These are phyloP conservation scores for Chenopodium formosanum DNA, from an alignment of 148 eudicot species.

Conservation along the genomic window DNA sequence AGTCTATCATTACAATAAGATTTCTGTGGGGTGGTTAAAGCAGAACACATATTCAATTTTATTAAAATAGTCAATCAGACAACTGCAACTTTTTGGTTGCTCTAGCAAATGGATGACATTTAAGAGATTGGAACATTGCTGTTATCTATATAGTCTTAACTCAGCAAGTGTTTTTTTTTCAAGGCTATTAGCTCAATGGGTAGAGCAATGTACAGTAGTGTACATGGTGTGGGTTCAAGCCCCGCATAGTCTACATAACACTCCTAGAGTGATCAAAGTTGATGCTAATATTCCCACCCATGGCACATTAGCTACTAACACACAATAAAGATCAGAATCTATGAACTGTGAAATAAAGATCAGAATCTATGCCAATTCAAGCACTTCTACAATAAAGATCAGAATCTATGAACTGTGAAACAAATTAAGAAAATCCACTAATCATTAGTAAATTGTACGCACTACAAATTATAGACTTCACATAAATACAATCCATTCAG, in stretches of 20 bases:
- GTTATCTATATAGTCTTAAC: neutral
- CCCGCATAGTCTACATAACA: too few relatives aligned
- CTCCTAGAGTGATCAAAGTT: too few relatives aligned
- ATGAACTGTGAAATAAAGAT: too few relatives aligned
- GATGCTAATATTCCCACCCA: too few relatives aligned
- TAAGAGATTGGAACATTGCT: neutral
- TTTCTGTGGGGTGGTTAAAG: neutral
- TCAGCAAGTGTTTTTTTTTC: neutral
- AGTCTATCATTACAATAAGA: neutral
- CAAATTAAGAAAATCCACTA: neutral
- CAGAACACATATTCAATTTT: neutral
- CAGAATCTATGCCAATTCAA: too few relatives aligned
- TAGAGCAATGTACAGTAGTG: too few relatives aligned
- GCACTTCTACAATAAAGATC: too few relatives aligned
- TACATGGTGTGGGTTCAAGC: too few relatives aligned
- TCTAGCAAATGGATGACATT: constrained; percentile 6
- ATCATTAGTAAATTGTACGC: neutral
- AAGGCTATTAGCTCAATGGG: too few relatives aligned
- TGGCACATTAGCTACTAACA: too few relatives aligned
- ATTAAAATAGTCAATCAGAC: neutral
- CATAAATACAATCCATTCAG: neutral
- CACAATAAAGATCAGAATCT: too few relatives aligned
- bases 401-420: too few relatives aligned
- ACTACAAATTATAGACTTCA: neutral
- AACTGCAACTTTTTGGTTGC: neutral